Conservation (phyloP, 2,329 filamentous ascomycete species). For the Fusarium sp. region DNA sequence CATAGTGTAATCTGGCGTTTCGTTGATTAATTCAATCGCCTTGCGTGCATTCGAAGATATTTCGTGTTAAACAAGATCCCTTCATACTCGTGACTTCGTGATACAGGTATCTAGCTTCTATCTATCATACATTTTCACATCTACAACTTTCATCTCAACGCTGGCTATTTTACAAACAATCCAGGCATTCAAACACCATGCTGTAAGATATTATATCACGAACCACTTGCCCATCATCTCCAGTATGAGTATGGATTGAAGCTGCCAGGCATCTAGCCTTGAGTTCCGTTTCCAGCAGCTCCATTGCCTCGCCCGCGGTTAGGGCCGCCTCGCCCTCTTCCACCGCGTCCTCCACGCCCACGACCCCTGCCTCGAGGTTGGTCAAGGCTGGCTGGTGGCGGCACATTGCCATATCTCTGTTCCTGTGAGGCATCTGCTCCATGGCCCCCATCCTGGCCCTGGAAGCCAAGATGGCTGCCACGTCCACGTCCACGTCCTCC, state of each 20-base stretch:
- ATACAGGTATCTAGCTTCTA: constrained; percentile 34
- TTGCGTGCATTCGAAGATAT: neutral
- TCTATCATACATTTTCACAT: constrained; percentile 40
- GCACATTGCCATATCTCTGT: constrained; percentile 64
- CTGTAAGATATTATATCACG: constrained; percentile 10
- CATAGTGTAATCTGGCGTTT: constrained; percentile 34
- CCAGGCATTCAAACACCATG: constrained; percentile 8
- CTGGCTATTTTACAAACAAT: constrained; percentile 11
- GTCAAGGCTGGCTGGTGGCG: constrained; percentile 69
- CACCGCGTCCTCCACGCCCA: constrained; percentile 55
- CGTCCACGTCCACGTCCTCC: constrained; percentile 50
- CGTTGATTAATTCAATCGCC: constrained; percentile 10
- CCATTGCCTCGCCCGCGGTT: constrained; percentile 50
- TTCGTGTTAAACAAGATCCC: constrained; percentile 3
- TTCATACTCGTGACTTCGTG: constrained; percentile 39
- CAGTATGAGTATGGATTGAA: neutral
- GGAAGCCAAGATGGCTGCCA: constrained; percentile 41
- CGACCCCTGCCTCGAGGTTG: constrained; percentile 54
- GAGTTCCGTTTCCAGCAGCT: constrained; percentile 27
- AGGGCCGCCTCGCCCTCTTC: constrained; percentile 51
- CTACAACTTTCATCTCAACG: constrained; percentile 9
- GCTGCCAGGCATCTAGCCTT: constrained; percentile 33
- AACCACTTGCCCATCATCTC: neutral
- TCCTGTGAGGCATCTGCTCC: constrained; percentile 30
- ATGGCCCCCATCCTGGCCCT: constrained; percentile 28